A percentile compares a stretch with the other conserved stretches of the same genome.
Conservation (phyloP, 108 stramenopile genomes). For the Cyclotella sp. region DNA sequence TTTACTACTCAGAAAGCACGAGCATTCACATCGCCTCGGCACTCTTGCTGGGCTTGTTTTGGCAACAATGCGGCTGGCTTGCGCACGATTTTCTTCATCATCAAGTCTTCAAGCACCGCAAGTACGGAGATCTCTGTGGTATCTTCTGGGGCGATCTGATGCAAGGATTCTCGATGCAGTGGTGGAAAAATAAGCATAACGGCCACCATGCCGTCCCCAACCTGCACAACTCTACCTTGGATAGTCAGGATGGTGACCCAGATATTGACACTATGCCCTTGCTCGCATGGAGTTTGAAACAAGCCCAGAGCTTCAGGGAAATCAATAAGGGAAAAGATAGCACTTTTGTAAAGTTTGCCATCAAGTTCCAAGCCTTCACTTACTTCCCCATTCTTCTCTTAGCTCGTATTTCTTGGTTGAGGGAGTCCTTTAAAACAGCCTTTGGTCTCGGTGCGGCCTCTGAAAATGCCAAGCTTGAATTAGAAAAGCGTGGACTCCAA, state of each 20-base stretch:
- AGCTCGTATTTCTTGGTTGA: constrained; percentile 96
- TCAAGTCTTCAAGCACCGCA: constrained; percentile 95
- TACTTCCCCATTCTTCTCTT: constrained; percentile 98
- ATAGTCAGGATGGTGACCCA: constrained; percentile 90
- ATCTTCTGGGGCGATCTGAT: constrained; percentile 95
- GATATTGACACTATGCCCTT: constrained; percentile 99
- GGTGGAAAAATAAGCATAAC: constrained; percentile 99
- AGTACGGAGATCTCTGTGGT: constrained; percentile 92
- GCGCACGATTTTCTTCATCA: constrained; percentile 99
- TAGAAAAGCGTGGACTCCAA: constrained; percentile 79
- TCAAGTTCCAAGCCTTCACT: constrained; percentile 87
- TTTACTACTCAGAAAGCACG: constrained; percentile 71
- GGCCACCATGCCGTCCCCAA: constrained; percentile 99
- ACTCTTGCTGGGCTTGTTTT: constrained; percentile 92
- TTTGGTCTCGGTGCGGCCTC: constrained; percentile 87
- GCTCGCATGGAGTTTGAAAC: constrained; percentile 96
- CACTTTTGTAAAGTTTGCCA: constrained; percentile 79
- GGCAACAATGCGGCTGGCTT: constrained; percentile 99
- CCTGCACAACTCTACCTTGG: constrained; percentile 86
- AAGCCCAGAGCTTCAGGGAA: constrained; percentile 91
- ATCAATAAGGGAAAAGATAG: constrained; percentile 79
- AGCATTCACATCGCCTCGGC: constrained; percentile 88
- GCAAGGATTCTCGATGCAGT: constrained; percentile 93
- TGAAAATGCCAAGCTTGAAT: constrained; percentile 84
- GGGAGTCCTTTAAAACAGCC: constrained; percentile 93